Percentiles rank a stretch among this genome's conserved stretches.
Conservation (phyloP, 2,329 filamentous ascomycete genomes). For the Hypoxylon sp. region DNA sequence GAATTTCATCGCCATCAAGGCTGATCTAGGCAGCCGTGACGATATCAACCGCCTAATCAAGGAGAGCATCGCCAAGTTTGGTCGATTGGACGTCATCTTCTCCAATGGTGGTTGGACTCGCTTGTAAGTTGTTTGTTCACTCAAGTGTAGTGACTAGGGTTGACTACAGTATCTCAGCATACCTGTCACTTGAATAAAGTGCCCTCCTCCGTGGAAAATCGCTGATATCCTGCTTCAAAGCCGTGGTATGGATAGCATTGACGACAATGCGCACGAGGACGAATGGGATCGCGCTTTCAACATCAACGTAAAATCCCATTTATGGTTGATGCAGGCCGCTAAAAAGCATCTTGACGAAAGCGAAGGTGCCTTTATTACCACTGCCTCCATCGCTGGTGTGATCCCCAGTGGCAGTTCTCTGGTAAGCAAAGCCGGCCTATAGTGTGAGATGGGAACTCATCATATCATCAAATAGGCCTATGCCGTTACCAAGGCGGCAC, state of each 20-base stretch:
- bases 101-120: constrained; percentile 76
- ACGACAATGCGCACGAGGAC: constrained; percentile 67
- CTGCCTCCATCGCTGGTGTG: constrained; percentile 74
- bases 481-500: constrained; percentile 81
- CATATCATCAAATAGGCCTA: constrained; percentile 67
- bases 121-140: constrained; percentile 45
- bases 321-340: constrained; percentile 70
- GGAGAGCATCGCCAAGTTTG: constrained; percentile 70
- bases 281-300: constrained; percentile 72
- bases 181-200: background rate
- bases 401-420: constrained; percentile 72
- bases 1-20: constrained; percentile 68
- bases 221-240: constrained; percentile 22
- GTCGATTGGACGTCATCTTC: constrained; percentile 81
- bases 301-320: constrained; percentile 73
- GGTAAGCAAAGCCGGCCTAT: constrained; percentile 51
- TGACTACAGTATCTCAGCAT: background rate
- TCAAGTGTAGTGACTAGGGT: background rate
- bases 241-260: constrained; percentile 60
- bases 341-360: constrained; percentile 66
- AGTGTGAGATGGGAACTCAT: background rate
- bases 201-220: background rate
- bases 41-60: constrained; percentile 72
- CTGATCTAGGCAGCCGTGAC: constrained; percentile 71
- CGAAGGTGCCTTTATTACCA: constrained; percentile 73